Base-by-base conservation (phyloP, 176 grass and related monocot genomes). In the Ampelocalamus luodianensis region DNA sequence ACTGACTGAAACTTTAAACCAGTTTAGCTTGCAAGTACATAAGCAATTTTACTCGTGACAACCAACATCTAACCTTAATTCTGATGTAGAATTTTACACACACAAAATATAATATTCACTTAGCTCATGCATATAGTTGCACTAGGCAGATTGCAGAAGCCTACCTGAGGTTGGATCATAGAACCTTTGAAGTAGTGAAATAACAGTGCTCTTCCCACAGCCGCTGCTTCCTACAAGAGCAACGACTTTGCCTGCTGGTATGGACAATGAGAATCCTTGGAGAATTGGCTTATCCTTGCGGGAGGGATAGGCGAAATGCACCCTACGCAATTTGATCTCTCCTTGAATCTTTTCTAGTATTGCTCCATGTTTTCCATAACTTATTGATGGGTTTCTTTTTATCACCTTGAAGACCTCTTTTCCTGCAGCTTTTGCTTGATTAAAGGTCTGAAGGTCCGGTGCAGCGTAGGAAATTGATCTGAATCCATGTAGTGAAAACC, bases 391-490 rank as follows among this genome's bases (percentile, higher is more conserved):
- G 34, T 74, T 79, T 51, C 79, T 79, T 70, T 79, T 77, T 20
- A 90, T 80, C 60, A 87, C 80, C 75, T 75, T 83, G 80, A 90
- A 90, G 9, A 90, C 76, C 56, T 90, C 85, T 40, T 48, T 78
- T 40, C 84, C 89, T 50, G 84, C 85, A 60, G 89, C 84, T 79
- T 65, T 90, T 69, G 89, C 89, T 44, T 79, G 80, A 67, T 90
- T 90, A 62, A 90, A 90, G 58, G 82, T 87, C 80, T 90, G 84
- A 74, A 90, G 82, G 26, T 90, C 89, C 8, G 89, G 89, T 68
- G 89, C 89, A 74, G 89, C 89, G 10, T 90, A 87, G 22, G 88
- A 90, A 38, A 93, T 93, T 44, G 85, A 90, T 93, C 91, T 93
- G 88, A 79, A 51, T 79, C 23, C 65, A 88, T 79, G 24, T 42